Conservation (phyloP, 2,329 filamentous ascomycete species). For the Penicillium sp. region DNA sequence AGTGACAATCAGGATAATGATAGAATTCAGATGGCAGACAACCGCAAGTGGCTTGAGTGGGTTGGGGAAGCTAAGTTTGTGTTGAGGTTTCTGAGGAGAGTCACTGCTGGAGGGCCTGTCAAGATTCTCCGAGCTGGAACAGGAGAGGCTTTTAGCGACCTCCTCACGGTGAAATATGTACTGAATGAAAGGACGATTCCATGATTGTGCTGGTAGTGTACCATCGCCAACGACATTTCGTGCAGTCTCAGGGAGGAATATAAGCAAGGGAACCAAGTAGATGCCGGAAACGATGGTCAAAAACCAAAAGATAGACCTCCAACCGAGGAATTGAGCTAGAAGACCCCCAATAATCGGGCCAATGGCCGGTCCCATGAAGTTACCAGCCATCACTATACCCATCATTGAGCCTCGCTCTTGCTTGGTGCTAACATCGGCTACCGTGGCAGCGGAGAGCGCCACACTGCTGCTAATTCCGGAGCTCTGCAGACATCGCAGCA, state of each 20-base stretch:
- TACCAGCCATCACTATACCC: conserved; percentile 37
- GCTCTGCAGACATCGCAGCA: conserved; percentile 50
- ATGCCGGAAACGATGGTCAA: conserved; percentile 43
- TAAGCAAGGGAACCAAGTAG: conserved; percentile 42
- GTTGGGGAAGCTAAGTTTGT: conserved; percentile 20
- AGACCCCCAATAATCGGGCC: conserved; percentile 57
- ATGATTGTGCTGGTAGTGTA: conserved; percentile 20
- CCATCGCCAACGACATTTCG: conserved; percentile 36
- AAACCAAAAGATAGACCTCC: conserved; percentile 48
- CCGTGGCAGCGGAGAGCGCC: conserved; percentile 45
- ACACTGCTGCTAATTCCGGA: conserved; percentile 47
- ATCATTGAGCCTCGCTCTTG: conserved; percentile 49
- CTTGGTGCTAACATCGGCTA: conserved; percentile 46
- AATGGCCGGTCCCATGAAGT: conserved; percentile 50
- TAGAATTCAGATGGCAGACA: conserved; percentile 33
- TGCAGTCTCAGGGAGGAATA: conserved; percentile 31
- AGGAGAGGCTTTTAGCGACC: background rate
- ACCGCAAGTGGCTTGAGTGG: conserved; percentile 32
- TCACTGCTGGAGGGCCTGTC: conserved; percentile 2
- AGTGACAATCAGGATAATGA: conserved; percentile 30
- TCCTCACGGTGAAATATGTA: background rate
- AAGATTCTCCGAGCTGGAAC: background rate
- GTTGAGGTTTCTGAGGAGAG: conserved; percentile 7
- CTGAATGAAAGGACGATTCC: conserved; percentile 13
- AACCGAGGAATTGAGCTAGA: conserved; percentile 40